Conservation (phyloP, 306 rosid species). For the Glycine tomentella region DNA sequence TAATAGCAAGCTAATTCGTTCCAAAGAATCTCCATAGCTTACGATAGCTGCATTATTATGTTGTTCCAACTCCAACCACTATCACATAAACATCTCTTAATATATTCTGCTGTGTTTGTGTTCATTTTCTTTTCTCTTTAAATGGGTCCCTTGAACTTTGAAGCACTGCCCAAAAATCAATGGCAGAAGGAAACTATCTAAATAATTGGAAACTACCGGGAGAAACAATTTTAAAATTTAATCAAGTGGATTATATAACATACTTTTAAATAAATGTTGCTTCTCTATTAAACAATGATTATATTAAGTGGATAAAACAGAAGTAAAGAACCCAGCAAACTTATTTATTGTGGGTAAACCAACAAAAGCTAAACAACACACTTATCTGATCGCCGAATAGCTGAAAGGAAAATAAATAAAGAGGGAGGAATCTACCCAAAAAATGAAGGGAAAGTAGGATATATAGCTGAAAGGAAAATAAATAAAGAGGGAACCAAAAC, state of each 20-base stretch:
- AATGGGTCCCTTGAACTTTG: conserved; percentile 43
- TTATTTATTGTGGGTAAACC: not conserved
- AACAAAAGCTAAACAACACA: conserved; percentile 16
- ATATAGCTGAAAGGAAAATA: too few relatives aligned
- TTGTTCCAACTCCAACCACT: conserved; percentile 50
- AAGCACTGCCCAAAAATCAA: conserved; percentile 2
- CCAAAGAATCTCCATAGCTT: conserved; percentile 33
- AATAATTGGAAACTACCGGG: not conserved
- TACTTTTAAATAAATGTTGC: not conserved
- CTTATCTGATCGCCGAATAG: not conserved
- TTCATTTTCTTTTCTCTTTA: conserved; percentile 14
- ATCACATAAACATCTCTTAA: conserved; percentile 8
- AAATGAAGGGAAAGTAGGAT: too few relatives aligned
- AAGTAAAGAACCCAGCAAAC: not conserved
- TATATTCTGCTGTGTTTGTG: not conserved
- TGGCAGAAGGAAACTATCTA: not conserved
- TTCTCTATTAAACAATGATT: not conserved
- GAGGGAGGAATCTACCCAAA: too few relatives aligned
- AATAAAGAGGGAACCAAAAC: too few relatives aligned
- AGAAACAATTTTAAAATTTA: not conserved
- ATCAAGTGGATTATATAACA: conserved; percentile 17
- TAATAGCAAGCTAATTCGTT: conserved; percentile 33
- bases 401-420: not conserved
- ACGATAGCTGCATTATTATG: conserved; percentile 36
- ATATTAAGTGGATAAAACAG: conserved; percentile 1